phyloP scores from a whole-genome alignment of 192 early-diverging fungal species.

The Polychytrium aggregatum region DNA sequence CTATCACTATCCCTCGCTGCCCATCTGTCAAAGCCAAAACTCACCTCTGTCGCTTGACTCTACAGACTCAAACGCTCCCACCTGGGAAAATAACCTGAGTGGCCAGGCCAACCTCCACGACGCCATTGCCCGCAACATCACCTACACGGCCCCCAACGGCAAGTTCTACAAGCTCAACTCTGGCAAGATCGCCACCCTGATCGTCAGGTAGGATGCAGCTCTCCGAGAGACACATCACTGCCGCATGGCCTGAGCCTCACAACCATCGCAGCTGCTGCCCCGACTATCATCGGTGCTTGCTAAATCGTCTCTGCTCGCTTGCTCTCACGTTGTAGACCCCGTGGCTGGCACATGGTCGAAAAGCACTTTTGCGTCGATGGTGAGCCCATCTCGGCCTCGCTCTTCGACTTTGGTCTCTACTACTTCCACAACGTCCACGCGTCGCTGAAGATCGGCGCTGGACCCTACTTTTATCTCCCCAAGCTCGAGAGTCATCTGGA shows the following conservation, averaged over 20 bases:
- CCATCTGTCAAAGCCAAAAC: no score
- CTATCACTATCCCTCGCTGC: constrained; percentile 1
- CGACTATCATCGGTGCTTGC: neutral
- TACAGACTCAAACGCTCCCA: constrained; percentile 88
- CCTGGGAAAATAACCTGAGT: constrained; percentile 85
- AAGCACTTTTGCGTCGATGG: constrained; percentile 90
- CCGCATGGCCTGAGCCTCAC: no score
- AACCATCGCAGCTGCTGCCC: no score
- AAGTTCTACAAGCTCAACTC: constrained; percentile 89
- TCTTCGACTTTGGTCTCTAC: constrained; percentile 97
- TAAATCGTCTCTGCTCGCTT: no score
- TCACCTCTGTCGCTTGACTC: constrained; percentile 3
- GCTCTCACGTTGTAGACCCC: constrained; percentile 59
- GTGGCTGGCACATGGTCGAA: constrained; percentile 99
- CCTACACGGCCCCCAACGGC: constrained; percentile 77
- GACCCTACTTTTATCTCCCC: constrained; percentile 98
- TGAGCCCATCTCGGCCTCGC: constrained; percentile 82
- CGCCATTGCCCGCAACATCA: constrained; percentile 76
- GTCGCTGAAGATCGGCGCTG: constrained; percentile 69
- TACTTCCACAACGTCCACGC: constrained; percentile 97
- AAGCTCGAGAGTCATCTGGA: constrained; percentile 99
- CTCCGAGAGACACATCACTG: no score
- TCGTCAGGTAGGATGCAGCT: constrained; percentile 59
- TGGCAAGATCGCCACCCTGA: constrained; percentile 78
- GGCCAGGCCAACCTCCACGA: constrained; percentile 94